These are phyloP conservation scores for Alternaria rosae DNA, from an alignment of 2,329 filamentous ascomycete species.

Conservation along the genomic window DNA sequence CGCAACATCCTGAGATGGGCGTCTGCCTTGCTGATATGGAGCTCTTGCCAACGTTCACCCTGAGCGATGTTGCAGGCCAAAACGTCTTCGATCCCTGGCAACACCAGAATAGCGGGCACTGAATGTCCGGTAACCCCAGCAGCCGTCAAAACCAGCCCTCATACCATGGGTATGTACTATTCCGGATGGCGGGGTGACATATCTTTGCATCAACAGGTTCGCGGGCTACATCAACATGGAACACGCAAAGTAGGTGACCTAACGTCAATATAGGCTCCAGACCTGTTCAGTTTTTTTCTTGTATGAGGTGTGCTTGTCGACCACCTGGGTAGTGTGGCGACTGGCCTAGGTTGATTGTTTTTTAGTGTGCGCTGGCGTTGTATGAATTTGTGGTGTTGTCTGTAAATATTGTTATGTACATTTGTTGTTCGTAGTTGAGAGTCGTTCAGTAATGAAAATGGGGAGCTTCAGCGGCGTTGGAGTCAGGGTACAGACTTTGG, in stretches of 20 bases:
- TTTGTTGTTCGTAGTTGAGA: not conserved
- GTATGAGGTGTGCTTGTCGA: too few species aligned
- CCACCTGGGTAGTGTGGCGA: slow-evolving; percentile 1
- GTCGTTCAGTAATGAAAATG: not conserved
- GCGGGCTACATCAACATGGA: too few species aligned
- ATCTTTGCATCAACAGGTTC: too few species aligned
- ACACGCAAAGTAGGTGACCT: too few species aligned
- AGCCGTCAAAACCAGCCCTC: not conserved
- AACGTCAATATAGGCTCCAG: too few species aligned
- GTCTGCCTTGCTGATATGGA: slow-evolving; percentile 15
- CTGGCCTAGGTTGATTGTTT: not conserved
- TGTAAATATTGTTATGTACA: not conserved
- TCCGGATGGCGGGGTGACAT: not conserved
- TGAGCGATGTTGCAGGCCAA: not conserved
- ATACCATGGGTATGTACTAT: not conserved
- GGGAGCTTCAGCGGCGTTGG: not conserved
- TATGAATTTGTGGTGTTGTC: not conserved
- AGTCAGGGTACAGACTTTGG: not conserved
- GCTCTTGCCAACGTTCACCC: not conserved
- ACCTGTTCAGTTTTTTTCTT: too few species aligned
- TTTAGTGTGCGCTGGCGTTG: not conserved
- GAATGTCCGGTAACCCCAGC: not conserved
- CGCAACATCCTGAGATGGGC: slow-evolving; percentile 1
- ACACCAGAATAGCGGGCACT: not conserved
- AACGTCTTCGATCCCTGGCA: slow-evolving; percentile 5